Conservation (phyloP, 2,329 filamentous ascomycete species). For the Diplodia corticola region DNA sequence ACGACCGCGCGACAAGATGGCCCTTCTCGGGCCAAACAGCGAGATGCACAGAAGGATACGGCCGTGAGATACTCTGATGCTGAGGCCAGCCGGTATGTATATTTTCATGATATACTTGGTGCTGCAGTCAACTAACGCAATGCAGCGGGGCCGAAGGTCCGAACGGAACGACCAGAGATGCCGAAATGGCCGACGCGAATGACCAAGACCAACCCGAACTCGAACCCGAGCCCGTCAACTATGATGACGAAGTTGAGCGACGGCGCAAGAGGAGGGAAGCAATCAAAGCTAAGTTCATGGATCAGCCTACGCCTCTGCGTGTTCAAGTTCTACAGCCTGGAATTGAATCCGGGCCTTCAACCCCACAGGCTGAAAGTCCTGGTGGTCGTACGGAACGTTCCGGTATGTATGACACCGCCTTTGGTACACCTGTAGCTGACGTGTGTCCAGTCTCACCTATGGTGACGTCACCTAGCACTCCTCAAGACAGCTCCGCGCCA, state of each 20-base stretch:
- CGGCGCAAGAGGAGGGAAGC: conserved; percentile 82
- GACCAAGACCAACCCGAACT: conserved; percentile 52
- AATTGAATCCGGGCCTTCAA: conserved; percentile 58
- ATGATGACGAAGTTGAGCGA: conserved; percentile 80
- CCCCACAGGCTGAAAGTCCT: conserved; percentile 52
- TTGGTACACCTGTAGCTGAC: not conserved
- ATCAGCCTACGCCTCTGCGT: conserved; percentile 68
- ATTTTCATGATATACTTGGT: not conserved
- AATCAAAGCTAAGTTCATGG: conserved; percentile 77
- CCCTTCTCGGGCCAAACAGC: not conserved
- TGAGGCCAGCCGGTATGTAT: not conserved
- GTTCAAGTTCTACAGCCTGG: conserved; percentile 71
- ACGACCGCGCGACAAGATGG: not conserved
- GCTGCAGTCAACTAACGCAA: not conserved
- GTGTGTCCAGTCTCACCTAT: conserved; percentile 32
- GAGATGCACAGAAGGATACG: not conserved
- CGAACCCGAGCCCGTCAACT: conserved; percentile 56
- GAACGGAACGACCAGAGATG: not conserved
- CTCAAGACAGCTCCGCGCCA: conserved; percentile 40
- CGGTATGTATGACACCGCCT: conserved; percentile 41
- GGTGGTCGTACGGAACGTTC: conserved; percentile 34
- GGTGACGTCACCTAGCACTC: conserved; percentile 38
- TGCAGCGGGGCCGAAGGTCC: not conserved
- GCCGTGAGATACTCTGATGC: not conserved
- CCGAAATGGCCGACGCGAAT: conserved; percentile 28